phyloP scores from a whole-genome alignment of 1,284 basidiomycete species.

The Vanrija sp. region DNA sequence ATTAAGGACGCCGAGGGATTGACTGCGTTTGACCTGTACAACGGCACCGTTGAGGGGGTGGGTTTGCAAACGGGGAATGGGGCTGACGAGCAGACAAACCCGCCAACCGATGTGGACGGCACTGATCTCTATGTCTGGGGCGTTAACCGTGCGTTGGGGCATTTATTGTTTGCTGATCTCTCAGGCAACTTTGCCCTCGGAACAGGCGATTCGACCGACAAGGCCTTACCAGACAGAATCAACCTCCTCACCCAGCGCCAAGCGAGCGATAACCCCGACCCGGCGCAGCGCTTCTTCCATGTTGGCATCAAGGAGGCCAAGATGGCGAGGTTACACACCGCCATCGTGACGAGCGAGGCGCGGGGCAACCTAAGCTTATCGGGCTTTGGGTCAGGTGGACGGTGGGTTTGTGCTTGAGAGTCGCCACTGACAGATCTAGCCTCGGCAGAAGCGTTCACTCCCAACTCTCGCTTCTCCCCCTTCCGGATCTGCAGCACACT shows the following conservation, averaged over 20 bases:
- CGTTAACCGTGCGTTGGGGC: constrained; percentile 58
- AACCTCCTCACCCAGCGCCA: constrained; percentile 53
- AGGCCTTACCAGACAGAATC: constrained; percentile 75
- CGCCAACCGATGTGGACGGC: constrained; percentile 50
- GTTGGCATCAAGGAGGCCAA: constrained; percentile 63
- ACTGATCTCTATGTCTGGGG: constrained; percentile 86
- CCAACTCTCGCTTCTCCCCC: constrained; percentile 65
- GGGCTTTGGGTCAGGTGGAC: constrained; percentile 79
- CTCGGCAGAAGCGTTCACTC: constrained; percentile 74
- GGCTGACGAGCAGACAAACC: constrained; percentile 57
- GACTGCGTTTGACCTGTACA: constrained; percentile 91
- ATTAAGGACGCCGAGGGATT: constrained; percentile 87
- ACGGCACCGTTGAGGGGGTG: constrained; percentile 70
- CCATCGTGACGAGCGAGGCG: constrained; percentile 68
- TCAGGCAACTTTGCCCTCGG: constrained; percentile 73
- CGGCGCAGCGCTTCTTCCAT: constrained; percentile 48
- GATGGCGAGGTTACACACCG: constrained; percentile 82
- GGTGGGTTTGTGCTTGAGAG: constrained; percentile 48
- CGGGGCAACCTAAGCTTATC: constrained; percentile 74
- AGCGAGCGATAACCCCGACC: constrained; percentile 40
- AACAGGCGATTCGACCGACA: constrained; percentile 73
- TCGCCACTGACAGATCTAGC: not conserved
- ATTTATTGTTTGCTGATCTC: constrained; percentile 42
- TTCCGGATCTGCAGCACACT: constrained; percentile 60
- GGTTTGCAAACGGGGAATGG: constrained; percentile 6